These are phyloP conservation scores for Neurospora intermedia DNA, from an alignment of 495 filamentous ascomycete species.

Conservation along the genomic window DNA sequence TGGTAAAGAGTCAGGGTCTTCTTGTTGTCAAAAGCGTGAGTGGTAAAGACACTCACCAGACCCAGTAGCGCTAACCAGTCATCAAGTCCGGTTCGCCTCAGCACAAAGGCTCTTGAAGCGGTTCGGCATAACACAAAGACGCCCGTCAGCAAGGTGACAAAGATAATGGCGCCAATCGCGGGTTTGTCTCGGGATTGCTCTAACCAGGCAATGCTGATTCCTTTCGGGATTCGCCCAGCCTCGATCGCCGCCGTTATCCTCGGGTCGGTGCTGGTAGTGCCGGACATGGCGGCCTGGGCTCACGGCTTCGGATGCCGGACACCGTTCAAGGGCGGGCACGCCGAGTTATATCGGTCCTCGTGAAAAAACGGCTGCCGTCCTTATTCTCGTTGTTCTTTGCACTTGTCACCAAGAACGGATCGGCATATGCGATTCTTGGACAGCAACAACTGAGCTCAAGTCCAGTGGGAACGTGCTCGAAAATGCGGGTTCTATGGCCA, in stretches of 20 bases:
- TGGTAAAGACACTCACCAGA: constrained; percentile 17
- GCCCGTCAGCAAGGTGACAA: constrained; percentile 25
- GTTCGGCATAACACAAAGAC: constrained; percentile 22
- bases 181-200: constrained; percentile 27
- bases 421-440: background rate
- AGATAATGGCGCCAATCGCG: constrained; percentile 31
- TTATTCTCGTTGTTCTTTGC: background rate
- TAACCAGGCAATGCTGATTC: constrained; percentile 27
- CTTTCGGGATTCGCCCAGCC: constrained; percentile 19
- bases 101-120: constrained; percentile 25
- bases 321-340: background rate
- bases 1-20: background rate
- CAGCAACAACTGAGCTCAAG: background rate
- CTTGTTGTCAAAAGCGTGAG: background rate
- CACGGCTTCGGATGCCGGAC: background rate
- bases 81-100: constrained; percentile 26
- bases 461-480: background rate
- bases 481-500: background rate
- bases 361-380: background rate
- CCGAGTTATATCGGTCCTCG: background rate
- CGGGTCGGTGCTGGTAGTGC: background rate
- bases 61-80: constrained; percentile 28
- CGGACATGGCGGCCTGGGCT: background rate
- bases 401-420: background rate
- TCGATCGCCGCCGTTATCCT: constrained; percentile 5